Base-by-base conservation (phyloP, 75 land plant species). In the Cunninghamia lanceolata region DNA sequence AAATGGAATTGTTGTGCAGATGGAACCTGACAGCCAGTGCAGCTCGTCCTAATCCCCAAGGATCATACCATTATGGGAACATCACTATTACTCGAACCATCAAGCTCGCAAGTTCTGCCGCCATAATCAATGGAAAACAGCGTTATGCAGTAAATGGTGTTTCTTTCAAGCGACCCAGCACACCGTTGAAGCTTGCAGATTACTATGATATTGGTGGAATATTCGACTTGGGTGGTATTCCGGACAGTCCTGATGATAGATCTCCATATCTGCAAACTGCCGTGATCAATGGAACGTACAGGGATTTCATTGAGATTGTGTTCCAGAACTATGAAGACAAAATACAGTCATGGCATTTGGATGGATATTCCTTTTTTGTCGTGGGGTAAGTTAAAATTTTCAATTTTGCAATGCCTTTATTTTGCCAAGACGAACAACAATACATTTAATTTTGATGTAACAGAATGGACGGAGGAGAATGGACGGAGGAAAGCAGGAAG, bases 181-280 rank as follows among this genome's bases (percentile, higher is more conserved):
- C 99, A 13, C 99, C 99, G 42, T 85, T 98, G 82, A 94, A 96
- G 89, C 94, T 98, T 71, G 99, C 99, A 66, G 99, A 97, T 89
- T 87, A 92, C 82, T 94, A 89, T 89, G 91, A 93, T 74, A 93
- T 97, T 71, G 54, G 84, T 3, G 95, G 95, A 0, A 93, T 96
- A 30, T 97, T 89, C 88, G 84, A 80, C 50, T 4, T 70, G 25
- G 91, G 90, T 74, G 76, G 89, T 85, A 86, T 98, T 70, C 93
- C 94, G 38, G 86, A 56, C 25, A 34, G 70, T n/a, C 97, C 99
- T 4, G 50, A 39, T 10, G 85, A 38, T n/a, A 87, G 89, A 30
- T 30, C 93, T 63, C 84, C 93, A 17, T 77, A 25, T 9, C 19
- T 94, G 0, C 92, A 86, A 1, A 89, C 95, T 32, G 85, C 98